Percentiles rank a stretch among this genome's conserved stretches.
These are phyloP conservation scores for Boletellus ananas DNA, from an alignment of 768 basidiomycete species.

Conservation along the genomic window DNA sequence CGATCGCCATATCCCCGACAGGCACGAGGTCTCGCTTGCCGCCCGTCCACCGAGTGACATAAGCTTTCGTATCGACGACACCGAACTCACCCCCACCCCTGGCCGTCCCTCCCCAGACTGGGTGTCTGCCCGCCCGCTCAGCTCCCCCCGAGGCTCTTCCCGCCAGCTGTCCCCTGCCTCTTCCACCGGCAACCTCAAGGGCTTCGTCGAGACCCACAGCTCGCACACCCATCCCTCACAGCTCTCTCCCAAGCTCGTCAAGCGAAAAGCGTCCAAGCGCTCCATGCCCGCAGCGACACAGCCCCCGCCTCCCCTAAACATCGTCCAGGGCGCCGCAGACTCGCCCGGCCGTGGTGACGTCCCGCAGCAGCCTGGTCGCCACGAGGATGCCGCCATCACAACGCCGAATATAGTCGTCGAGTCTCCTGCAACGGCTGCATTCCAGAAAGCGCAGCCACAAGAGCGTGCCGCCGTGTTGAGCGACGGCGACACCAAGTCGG, in stretches of 20 bases:
- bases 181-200: constrained; percentile 30
- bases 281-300: constrained; percentile 26
- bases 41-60: constrained; percentile 27
- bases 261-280: constrained; percentile 22
- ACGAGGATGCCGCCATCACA: constrained; percentile 16
- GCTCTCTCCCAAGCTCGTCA: constrained; percentile 2
- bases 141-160: constrained; percentile 9
- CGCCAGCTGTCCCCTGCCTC: constrained; percentile 31
- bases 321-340: constrained; percentile 12
- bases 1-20: constrained; percentile 25
- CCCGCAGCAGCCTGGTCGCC: constrained; percentile 12
- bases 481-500: constrained; percentile 27
- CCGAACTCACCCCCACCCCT: constrained; percentile 27
- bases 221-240: background rate
- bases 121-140: constrained; percentile 5
- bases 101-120: constrained; percentile 17
- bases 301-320: constrained; percentile 28
- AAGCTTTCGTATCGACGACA: constrained; percentile 18
- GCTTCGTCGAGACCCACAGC: constrained; percentile 22
- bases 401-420: constrained; percentile 14
- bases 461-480: constrained; percentile 12
- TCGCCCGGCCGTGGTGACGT: constrained; percentile 10
- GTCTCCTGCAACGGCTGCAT: constrained; percentile 16
- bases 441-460: constrained; percentile 14
- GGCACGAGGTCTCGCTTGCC: constrained; percentile 33